phyloP scores from a whole-genome alignment of 2,329 filamentous ascomycete species.

The Beauveria caledonica region DNA sequence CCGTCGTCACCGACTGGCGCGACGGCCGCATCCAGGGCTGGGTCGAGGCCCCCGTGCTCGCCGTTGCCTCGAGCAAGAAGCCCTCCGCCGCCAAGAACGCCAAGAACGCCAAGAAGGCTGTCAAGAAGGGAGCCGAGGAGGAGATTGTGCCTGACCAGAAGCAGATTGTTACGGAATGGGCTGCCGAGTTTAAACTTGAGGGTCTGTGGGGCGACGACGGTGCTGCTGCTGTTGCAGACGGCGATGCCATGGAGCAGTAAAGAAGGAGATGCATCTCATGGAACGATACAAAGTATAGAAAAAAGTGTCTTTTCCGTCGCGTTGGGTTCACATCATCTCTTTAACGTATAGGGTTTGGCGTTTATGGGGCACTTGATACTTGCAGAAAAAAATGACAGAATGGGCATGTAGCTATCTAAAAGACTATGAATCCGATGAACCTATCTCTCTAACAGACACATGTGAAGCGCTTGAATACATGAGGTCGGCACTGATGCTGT shows the following conservation, averaged over 20 bases:
- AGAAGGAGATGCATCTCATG: constrained; percentile 1
- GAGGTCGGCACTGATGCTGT: background rate
- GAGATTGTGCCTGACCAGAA: constrained; percentile 59
- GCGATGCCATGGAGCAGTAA: constrained; percentile 46
- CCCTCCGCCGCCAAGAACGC: constrained; percentile 21
- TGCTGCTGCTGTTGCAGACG: constrained; percentile 21
- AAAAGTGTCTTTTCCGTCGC: background rate
- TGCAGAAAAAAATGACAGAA: constrained; percentile 11
- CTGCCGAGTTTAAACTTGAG: constrained; percentile 89
- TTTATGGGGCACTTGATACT: constrained; percentile 11
- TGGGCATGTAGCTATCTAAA: constrained; percentile 10
- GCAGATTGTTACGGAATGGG: constrained; percentile 86
- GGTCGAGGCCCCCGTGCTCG: constrained; percentile 66
- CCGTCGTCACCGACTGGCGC: constrained; percentile 92
- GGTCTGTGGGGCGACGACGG: constrained; percentile 73
- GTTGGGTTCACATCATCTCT: constrained; percentile 13
- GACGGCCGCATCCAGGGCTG: constrained; percentile 92
- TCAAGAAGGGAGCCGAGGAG: constrained; percentile 33
- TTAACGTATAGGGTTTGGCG: constrained; percentile 15
- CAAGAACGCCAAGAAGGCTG: constrained; percentile 23
- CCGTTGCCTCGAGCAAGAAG: constrained; percentile 37
- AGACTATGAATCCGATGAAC: constrained; percentile 1
- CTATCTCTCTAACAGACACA: background rate
- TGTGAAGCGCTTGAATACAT: background rate
- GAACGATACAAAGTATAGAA: constrained; percentile 2